Base-by-base conservation (phyloP, 495 filamentous ascomycete species). In the Xeromyces bisporus region DNA sequence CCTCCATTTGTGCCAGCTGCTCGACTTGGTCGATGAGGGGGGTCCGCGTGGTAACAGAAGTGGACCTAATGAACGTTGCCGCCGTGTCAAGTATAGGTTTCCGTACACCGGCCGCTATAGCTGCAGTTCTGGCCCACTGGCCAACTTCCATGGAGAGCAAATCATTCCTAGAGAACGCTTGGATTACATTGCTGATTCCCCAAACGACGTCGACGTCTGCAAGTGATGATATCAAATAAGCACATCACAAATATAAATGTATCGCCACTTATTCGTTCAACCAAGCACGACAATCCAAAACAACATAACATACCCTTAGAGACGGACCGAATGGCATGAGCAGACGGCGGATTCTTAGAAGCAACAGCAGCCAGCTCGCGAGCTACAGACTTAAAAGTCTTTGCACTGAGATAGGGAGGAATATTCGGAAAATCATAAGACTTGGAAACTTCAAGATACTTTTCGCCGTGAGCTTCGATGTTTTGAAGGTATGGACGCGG, bases 261-360 rank as follows among this genome's bases (percentile, higher is more conserved):
- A n/a, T n/a, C n/a, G n/a, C n/a, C n/a, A n/a, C n/a, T n/a, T n/a
- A n/a, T n/a, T n/a, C n/a, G n/a, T n/a, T n/a, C n/a, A n/a, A n/a
- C n/a, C n/a, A n/a, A n/a, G n/a, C n/a, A n/a, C n/a, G n/a, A n/a
- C n/a, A n/a, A n/a, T n/a, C n/a, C n/a, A n/a, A n/a, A n/a, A n/a
- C n/a, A n/a, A n/a, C n/a, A n/a, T 11, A 12, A 46, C 46, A 26
- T 23, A 55, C 54, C 50, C 21, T 34, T 13, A 6, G 48, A 49
- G 28, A 58, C 51, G 1, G 29, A 23, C 18, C 29, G 29, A 25
- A 55, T 35, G 1, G 26, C 32, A 1, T 26, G 29, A 7, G 32
- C 35, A 18, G 41, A 39, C 1, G 50, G 41, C 1, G 12, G 0
- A 6, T 18, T 7, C 6, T 23, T 23, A 11, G 39, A 40, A 1